phyloP scores from a whole-genome alignment of 495 filamentous ascomycete genomes.

The Neurospora sp. region DNA sequence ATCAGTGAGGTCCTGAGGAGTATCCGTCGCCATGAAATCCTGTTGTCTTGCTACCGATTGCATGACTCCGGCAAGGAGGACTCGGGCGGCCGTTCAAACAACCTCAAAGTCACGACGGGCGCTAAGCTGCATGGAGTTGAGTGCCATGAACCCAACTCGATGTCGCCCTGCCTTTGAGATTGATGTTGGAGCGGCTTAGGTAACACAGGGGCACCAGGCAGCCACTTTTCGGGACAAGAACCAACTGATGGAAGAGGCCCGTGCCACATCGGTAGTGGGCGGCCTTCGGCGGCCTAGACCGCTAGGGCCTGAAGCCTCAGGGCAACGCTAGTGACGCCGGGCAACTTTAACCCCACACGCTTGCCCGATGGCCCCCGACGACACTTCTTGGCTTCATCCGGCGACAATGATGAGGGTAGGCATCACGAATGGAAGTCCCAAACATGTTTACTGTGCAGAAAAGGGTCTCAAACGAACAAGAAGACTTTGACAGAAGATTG shows the following conservation, averaged over 20 bases:
- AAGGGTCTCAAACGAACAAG: too few species aligned
- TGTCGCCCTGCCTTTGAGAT: neutral
- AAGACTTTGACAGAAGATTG: neutral
- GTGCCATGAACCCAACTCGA: neutral
- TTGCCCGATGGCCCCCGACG: neutral
- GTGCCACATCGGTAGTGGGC: neutral
- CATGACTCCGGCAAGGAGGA: neutral
- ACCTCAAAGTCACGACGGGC: neutral
- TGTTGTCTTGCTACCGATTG: neutral
- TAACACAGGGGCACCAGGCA: neutral
- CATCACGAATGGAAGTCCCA: neutral
- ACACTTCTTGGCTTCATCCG: neutral
- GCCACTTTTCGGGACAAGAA: neutral
- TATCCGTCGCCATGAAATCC: neutral
- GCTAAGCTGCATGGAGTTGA: neutral
- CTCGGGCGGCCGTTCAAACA: neutral
- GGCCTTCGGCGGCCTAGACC: neutral
- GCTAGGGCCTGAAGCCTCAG: neutral
- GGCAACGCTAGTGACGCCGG: neutral
- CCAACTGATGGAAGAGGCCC: neutral
- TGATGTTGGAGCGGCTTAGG: neutral
- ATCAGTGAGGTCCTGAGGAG: neutral
- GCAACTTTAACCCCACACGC: neutral
- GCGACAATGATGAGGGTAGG: neutral
- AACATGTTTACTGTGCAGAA: neutral